phyloP scores from a whole-genome alignment of 768 basidiomycete species.

The Mycena rebaudengoi region DNA sequence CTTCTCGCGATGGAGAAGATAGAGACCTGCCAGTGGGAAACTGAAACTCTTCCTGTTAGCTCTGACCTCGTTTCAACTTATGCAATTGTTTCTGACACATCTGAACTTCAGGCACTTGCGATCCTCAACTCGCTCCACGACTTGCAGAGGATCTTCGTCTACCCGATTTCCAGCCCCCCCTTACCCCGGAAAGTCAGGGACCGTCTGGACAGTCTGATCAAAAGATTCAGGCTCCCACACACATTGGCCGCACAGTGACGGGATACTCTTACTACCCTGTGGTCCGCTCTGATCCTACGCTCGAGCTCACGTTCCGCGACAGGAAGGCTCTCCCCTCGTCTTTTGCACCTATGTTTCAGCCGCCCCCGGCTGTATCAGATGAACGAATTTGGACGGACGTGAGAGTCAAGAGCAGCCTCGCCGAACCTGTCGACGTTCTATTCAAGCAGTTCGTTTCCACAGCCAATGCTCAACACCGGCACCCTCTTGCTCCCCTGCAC shows the following conservation, averaged over 20 bases:
- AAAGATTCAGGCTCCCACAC: not conserved
- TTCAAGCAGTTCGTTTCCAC: not conserved
- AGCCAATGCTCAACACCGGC: constrained; percentile 2
- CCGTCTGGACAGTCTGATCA: not conserved
- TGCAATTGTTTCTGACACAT: not conserved
- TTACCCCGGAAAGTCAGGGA: not conserved
- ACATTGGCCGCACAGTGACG: constrained; percentile 10
- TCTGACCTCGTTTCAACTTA: not conserved
- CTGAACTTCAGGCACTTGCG: not conserved
- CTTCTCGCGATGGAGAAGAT: constrained; percentile 12
- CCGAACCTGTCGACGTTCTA: not conserved
- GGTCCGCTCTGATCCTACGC: not conserved
- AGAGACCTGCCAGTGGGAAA: not conserved
- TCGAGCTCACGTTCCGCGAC: constrained; percentile 17
- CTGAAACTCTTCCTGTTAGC: constrained; percentile 7
- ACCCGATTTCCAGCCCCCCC: not conserved
- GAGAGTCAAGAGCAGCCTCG: not conserved
- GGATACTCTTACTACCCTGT: constrained; percentile 1
- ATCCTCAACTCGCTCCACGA: not conserved
- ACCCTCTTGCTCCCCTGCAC: constrained; percentile 6
- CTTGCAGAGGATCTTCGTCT: not conserved
- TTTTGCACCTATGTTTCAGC: too few relatives aligned
- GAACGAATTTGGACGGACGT: constrained; percentile 9
- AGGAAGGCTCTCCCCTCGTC: constrained; percentile 10
- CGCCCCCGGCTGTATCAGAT: not conserved